phyloP scores from a whole-genome alignment of 306 rosid species.

The Mimosa pudica region DNA sequence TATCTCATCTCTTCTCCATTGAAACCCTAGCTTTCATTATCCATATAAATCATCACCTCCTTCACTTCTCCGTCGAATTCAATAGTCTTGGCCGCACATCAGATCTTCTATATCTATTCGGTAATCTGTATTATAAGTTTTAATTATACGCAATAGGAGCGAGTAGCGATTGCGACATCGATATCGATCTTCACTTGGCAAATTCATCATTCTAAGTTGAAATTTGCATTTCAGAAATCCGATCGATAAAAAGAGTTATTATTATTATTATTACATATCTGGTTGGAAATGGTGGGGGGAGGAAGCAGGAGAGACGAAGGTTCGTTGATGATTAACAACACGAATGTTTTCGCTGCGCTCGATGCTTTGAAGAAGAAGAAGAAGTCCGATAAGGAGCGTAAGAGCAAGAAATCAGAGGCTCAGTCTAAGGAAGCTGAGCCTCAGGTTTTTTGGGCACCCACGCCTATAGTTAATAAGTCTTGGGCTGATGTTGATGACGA shows the following conservation, averaged over 20 bases:
- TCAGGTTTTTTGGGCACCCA: constrained; percentile 75
- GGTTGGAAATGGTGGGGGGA: constrained; percentile 74
- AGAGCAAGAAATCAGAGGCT: constrained; percentile 53
- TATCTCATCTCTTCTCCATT: constrained; percentile 9
- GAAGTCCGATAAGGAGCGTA: constrained; percentile 87
- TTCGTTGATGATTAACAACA: constrained; percentile 71
- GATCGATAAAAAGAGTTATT: neutral
- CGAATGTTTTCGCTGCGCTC: constrained; percentile 87
- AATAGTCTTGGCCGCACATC: constrained; percentile 16
- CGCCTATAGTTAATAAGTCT: constrained; percentile 64
- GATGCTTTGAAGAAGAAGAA: constrained; percentile 89
- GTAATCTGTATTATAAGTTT: neutral
- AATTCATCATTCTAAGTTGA: neutral
- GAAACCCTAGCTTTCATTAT: constrained; percentile 13
- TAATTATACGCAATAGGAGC: neutral
- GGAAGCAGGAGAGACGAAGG: constrained; percentile 91
- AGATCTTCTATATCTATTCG: constrained; percentile 29
- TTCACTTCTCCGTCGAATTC: neutral
- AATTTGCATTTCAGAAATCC: neutral
- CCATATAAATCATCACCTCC: neutral
- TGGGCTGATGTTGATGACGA: constrained; percentile 99
- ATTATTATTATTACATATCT: too few relatives aligned
- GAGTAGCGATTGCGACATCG: too few relatives aligned
- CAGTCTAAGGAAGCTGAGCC: constrained; percentile 59
- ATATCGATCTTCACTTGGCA: neutral